Percentiles rank a stretch among this genome's conserved stretches.
Evolutionary conservation across 192 early-diverging fungal species (phyloP).

Genomic region (Glomus cerebriforme): DNA sequence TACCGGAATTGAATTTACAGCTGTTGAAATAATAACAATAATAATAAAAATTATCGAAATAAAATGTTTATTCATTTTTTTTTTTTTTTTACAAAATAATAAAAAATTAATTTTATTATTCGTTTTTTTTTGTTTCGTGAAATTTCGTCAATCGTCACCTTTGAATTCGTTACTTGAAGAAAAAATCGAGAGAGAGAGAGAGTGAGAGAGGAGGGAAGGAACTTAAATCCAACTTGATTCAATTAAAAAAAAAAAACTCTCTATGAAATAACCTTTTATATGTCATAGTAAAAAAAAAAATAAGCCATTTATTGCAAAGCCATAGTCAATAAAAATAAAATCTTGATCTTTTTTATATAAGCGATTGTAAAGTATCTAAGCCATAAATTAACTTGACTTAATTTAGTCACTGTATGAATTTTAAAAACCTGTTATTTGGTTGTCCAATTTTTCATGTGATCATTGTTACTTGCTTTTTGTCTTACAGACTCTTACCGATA

Average conservation of each 20-base stretch:
- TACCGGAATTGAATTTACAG: not conserved
- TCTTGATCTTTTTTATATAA: not conserved
- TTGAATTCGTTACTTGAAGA: too few relatives aligned
- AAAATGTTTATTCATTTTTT: not conserved
- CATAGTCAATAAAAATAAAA: not conserved
- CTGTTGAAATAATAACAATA: not conserved
- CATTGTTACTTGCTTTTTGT: too few relatives aligned
- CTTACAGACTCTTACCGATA: too few relatives aligned
- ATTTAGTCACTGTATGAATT: not conserved
- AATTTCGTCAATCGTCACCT: too few relatives aligned
- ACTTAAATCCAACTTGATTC: not conserved
- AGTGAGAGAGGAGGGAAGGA: too few relatives aligned
- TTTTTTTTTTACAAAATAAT: not conserved
- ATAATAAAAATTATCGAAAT: not conserved
- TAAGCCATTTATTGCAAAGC: not conserved
- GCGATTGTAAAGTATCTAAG: not conserved
- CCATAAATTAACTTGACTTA: not conserved
- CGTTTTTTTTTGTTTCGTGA: too few relatives aligned
- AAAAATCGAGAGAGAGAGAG: too few relatives aligned
- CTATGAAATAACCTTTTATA: not conserved
- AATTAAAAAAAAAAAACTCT: not conserved
- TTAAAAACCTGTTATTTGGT: too few relatives aligned
- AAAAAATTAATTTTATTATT: too few relatives aligned
- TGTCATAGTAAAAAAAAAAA: not conserved
- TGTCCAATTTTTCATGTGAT: too few relatives aligned